Evolutionary conservation across 345 rosid genomes (phyloP).

Genomic region (Camelina sativa): DNA sequence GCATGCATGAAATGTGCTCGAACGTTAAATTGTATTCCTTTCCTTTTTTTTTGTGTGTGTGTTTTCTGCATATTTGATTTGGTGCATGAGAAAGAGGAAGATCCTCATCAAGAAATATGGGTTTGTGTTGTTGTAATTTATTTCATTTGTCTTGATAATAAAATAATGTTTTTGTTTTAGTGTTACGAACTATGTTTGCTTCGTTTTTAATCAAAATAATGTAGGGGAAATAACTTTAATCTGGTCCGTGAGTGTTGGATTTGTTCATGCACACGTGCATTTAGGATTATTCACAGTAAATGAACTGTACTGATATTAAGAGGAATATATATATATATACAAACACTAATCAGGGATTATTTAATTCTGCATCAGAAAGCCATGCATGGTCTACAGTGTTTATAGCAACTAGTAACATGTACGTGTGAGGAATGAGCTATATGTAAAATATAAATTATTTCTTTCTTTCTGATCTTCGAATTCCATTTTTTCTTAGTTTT

Average conservation of each 20-base stretch:
- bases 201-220: neutral
- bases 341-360: neutral
- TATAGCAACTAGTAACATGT: neutral
- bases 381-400: too few species aligned
- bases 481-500: too few species aligned
- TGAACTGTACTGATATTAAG: neutral
- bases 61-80: neutral
- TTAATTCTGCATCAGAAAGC: too few species aligned
- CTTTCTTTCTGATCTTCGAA: too few species aligned
- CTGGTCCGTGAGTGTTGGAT: conserved; percentile 19
- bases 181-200: neutral
- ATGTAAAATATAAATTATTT: too few species aligned
- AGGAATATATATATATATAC: neutral
- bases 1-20: neutral
- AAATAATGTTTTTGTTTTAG: neutral
- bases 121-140: conserved; percentile 21
- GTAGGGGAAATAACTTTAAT: neutral
- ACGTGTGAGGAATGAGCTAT: neutral
- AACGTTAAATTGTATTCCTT: conserved; percentile 5
- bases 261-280: conserved; percentile 27
- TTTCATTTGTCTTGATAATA: conserved; percentile 26
- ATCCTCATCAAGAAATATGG: neutral
- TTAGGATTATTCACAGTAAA: neutral
- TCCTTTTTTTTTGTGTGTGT: neutral
- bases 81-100: conserved; percentile 1